phyloP scores from a whole-genome alignment of 257 asterid species.

The Osmanthus fragrans region DNA sequence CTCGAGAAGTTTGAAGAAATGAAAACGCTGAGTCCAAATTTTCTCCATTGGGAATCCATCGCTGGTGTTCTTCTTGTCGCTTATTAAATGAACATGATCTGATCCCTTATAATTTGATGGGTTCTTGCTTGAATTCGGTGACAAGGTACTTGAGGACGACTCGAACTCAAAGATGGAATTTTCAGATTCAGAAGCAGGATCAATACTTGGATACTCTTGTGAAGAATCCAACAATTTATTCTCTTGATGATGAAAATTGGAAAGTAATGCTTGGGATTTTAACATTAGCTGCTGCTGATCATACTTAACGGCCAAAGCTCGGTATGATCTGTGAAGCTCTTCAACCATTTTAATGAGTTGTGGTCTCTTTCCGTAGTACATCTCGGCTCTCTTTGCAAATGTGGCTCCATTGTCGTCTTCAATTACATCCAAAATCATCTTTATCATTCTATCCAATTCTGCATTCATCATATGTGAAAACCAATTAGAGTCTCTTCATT shows the following conservation, averaged over 20 bases:
- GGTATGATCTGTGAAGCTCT: constrained; percentile 35
- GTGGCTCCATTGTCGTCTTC: constrained; percentile 42
- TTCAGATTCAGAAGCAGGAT: neutral
- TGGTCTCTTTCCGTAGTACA: constrained; percentile 46
- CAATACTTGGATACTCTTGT: too few species aligned
- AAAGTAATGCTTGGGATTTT: neutral
- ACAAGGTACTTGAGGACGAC: neutral
- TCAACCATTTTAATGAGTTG: constrained; percentile 32
- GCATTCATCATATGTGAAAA: neutral
- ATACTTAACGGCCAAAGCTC: constrained; percentile 34
- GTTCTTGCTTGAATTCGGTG: neutral
- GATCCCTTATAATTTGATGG: neutral
- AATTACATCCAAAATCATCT: constrained; percentile 35
- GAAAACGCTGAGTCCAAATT: neutral
- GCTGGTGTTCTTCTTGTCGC: neutral
- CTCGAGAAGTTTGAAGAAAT: constrained; percentile 28
- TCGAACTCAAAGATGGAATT: constrained; percentile 2
- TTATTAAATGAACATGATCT: neutral
- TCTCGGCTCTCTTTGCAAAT: constrained; percentile 40
- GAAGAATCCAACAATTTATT: neutral
- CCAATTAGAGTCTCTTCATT: too few species aligned
- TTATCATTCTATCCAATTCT: constrained; percentile 41
- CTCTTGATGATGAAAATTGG: too few species aligned
- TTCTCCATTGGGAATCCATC: neutral
- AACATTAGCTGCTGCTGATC: constrained; percentile 7